Conservation (phyloP, 2,329 filamentous ascomycete species). For the Cladorrhinum sp. region DNA sequence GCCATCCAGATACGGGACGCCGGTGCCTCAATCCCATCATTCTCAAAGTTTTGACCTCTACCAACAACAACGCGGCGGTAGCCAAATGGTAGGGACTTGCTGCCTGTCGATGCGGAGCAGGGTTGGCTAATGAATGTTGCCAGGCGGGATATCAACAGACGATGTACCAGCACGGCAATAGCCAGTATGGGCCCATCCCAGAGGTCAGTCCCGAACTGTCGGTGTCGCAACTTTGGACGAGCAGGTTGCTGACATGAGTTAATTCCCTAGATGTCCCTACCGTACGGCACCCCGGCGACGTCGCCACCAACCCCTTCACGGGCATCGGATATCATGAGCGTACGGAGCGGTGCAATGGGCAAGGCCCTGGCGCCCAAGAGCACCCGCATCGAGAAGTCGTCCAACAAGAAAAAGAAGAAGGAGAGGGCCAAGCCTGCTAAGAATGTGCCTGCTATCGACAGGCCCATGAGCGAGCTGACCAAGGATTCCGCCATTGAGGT, state of each 20-base stretch:
- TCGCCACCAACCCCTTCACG: constrained; percentile 48
- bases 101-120: not conserved
- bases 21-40: constrained; percentile 33
- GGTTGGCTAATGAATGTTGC: constrained; percentile 14
- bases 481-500: constrained; percentile 61
- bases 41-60: constrained; percentile 28
- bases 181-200: constrained; percentile 28
- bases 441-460: constrained; percentile 55
- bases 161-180: constrained; percentile 24
- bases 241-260: constrained; percentile 3
- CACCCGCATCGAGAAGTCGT: constrained; percentile 34
- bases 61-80: constrained; percentile 28
- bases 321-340: constrained; percentile 36
- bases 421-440: constrained; percentile 42
- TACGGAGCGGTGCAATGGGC: constrained; percentile 35
- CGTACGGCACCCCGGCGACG: constrained; percentile 50
- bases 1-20: constrained; percentile 38
- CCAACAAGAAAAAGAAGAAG: constrained; percentile 39
- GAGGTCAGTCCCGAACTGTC: constrained; percentile 22
- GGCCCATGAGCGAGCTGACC: constrained; percentile 69
- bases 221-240: not conserved
- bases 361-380: constrained; percentile 31
- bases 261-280: constrained; percentile 28
- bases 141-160: constrained; percentile 23
- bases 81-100: constrained; percentile 19